Conservation (phyloP, 2,329 filamentous ascomycete genomes). For the Penicillium occitanis region DNA sequence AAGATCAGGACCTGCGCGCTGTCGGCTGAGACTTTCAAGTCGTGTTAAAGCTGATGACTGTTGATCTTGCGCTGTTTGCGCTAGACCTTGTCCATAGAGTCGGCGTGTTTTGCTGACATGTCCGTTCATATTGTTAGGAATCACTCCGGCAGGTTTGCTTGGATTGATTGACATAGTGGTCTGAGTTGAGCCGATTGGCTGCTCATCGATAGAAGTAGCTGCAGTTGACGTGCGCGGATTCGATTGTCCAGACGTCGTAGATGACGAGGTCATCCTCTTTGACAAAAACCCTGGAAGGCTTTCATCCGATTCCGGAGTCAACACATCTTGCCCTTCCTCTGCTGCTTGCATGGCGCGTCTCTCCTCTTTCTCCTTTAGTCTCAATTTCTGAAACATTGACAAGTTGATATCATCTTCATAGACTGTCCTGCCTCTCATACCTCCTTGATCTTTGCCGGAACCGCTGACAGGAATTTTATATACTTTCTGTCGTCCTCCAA, state of each 20-base stretch:
- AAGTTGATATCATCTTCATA: slow-evolving; percentile 85
- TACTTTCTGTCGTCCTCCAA: slow-evolving; percentile 93
- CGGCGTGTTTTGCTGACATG: slow-evolving; percentile 69
- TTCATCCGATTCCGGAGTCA: slow-evolving; percentile 44
- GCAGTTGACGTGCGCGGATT: slow-evolving; percentile 77
- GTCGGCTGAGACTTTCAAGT: slow-evolving; percentile 73
- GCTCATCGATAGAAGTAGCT: slow-evolving; percentile 83
- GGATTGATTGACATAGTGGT: slow-evolving; percentile 23
- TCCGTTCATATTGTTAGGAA: slow-evolving; percentile 55
- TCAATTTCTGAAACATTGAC: slow-evolving; percentile 79
- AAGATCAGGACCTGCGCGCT: slow-evolving; percentile 56
- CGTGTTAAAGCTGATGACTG: slow-evolving; percentile 74
- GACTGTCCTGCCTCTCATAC: slow-evolving; percentile 64
- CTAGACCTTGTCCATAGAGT: slow-evolving; percentile 79
- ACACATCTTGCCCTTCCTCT: slow-evolving; percentile 39
- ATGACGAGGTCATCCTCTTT: slow-evolving; percentile 80
- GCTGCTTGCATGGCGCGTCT: slow-evolving; percentile 38
- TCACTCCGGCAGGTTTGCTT: slow-evolving; percentile 30
- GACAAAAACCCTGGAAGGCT: slow-evolving; percentile 64
- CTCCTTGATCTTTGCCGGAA: slow-evolving; percentile 31
- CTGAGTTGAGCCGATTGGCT: slow-evolving; percentile 43
- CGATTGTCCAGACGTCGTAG: slow-evolving; percentile 71
- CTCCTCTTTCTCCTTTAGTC: slow-evolving; percentile 53
- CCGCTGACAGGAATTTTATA: slow-evolving; percentile 71
- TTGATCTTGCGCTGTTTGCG: slow-evolving; percentile 76